Percentiles rank a stretch among this genome's conserved stretches.
phyloP scores from a whole-genome alignment of 106 monocot species.

The Apostasia shenzhenica region DNA sequence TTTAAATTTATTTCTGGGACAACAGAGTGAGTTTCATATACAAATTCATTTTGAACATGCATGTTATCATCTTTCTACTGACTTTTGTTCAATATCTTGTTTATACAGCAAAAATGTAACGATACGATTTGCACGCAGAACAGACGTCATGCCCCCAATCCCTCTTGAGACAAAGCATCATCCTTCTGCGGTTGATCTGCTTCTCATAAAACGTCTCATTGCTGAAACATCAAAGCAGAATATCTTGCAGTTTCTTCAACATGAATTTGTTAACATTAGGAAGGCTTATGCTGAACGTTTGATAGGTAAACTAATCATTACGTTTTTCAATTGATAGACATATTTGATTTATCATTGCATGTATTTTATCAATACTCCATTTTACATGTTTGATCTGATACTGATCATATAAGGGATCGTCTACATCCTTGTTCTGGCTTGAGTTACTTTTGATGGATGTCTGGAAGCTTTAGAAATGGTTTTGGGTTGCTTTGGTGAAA shows the following conservation, averaged over 20 bases:
- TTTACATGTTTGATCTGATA: background rate
- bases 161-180: constrained; percentile 95
- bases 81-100: constrained; percentile 7
- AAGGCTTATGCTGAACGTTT: constrained; percentile 91
- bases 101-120: constrained; percentile 70
- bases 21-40: constrained; percentile 53
- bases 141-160: constrained; percentile 93
- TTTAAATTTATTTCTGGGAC: constrained; percentile 75
- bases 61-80: constrained; percentile 4
- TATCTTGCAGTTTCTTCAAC: constrained; percentile 92
- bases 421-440: background rate
- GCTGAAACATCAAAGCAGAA: constrained; percentile 86
- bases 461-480: background rate
- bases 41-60: constrained; percentile 3
- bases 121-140: constrained; percentile 76
- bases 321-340: background rate
- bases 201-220: constrained; percentile 88
- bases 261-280: constrained; percentile 96
- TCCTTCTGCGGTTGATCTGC: constrained; percentile 97
- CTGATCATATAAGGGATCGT: background rate
- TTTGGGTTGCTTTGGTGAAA: constrained; percentile 2
- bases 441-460: background rate
- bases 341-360: too few species aligned
- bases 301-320: constrained; percentile 50
- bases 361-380: background rate